Conservation (phyloP, 2,329 filamentous ascomycete genomes). For the Ophiostoma ulmi region DNA sequence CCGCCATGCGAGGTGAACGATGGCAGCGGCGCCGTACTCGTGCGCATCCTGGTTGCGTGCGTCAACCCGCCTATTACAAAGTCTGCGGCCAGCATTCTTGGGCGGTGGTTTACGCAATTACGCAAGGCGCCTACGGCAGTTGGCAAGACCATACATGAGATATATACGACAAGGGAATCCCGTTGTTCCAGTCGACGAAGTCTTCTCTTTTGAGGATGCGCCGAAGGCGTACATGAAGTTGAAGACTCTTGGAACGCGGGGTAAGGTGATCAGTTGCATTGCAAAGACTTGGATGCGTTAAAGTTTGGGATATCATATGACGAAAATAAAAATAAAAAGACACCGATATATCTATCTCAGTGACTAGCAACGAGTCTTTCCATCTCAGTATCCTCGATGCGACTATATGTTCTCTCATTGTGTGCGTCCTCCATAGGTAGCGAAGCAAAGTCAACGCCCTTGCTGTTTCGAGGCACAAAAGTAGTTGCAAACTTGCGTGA, state of each 20-base stretch:
- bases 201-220: background rate
- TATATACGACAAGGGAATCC: background rate
- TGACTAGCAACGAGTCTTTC: background rate
- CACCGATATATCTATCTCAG: background rate
- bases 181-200: background rate
- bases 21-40: background rate
- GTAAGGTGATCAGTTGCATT: background rate
- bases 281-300: background rate
- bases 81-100: background rate
- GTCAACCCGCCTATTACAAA: background rate
- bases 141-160: background rate
- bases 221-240: background rate
- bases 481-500: conserved; percentile 34
- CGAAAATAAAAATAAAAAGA: no score
- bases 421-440: background rate
- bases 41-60: background rate
- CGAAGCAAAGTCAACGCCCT: background rate
- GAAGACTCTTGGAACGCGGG: background rate
- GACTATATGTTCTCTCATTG: background rate
- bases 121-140: background rate
- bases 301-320: no score
- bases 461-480: background rate
- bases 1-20: background rate
- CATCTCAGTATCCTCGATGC: background rate
- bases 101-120: background rate